phyloP scores from a whole-genome alignment of 2,329 filamentous ascomycete genomes.

The Cladophialophora psammophila region DNA sequence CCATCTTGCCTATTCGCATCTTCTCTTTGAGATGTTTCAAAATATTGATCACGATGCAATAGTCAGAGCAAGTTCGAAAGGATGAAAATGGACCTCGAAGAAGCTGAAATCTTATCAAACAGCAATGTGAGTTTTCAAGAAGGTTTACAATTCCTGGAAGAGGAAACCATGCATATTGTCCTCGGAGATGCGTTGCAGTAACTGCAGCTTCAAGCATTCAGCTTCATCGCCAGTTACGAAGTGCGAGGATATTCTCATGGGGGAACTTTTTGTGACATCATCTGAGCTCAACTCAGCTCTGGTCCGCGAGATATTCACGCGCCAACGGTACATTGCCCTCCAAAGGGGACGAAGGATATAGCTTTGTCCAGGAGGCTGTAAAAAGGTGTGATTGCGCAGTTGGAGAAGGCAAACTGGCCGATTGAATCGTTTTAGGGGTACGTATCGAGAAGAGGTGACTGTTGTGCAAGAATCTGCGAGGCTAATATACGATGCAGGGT shows the following conservation, averaged over 20 bases:
- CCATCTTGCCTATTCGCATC: background rate
- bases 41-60: constrained; percentile 1
- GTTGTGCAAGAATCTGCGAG: background rate
- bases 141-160: background rate
- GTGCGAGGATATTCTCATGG: constrained; percentile 1
- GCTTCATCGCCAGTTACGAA: background rate
- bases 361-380: background rate
- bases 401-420: background rate
- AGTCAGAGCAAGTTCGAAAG: background rate
- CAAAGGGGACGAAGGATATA: background rate
- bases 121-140: background rate
- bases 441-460: background rate
- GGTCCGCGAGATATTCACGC: background rate
- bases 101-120: background rate
- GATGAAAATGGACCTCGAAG: background rate
- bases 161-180: constrained; percentile 8
- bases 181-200: constrained; percentile 17
- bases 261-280: background rate
- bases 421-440: constrained; percentile 10
- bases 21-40: background rate
- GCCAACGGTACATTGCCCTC: background rate
- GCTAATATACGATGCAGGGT: background rate
- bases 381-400: background rate
- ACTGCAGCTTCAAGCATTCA: background rate
- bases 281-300: background rate